Evolutionary conservation across 805 yeast genomes (phyloP).

Genomic region (Priceomyces melissophilus): DNA sequence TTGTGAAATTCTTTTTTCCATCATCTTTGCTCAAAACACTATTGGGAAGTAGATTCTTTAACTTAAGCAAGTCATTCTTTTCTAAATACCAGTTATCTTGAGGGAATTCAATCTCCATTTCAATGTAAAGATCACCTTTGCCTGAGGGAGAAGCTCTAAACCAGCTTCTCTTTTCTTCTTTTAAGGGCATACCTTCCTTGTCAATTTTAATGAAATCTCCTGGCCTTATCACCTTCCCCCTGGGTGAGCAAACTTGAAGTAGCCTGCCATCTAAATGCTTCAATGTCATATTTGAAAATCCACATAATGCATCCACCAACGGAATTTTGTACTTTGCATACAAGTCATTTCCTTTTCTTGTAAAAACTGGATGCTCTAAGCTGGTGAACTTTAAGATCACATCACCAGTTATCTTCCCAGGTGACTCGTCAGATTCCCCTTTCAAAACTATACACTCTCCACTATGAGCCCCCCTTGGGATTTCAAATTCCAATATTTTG

Average conservation of each 20-base stretch:
- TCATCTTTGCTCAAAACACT: constrained; percentile 23
- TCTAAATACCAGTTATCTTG: constrained; percentile 81
- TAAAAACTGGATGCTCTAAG: constrained; percentile 46
- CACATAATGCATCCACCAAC: constrained; percentile 79
- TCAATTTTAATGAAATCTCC: constrained; percentile 61
- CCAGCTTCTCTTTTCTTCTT: constrained; percentile 23
- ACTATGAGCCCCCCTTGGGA: constrained; percentile 66
- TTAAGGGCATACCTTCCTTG: constrained; percentile 82
- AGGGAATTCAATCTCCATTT: constrained; percentile 76
- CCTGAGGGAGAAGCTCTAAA: constrained; percentile 21
- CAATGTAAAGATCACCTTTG: constrained; percentile 70
- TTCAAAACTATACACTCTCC: constrained; percentile 58
- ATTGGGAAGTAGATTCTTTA: constrained; percentile 54
- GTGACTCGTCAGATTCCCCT: constrained; percentile 75
- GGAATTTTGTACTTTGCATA: constrained; percentile 58
- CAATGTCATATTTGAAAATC: constrained; percentile 63
- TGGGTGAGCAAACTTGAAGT: constrained; percentile 58
- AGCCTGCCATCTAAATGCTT: constrained; percentile 80
- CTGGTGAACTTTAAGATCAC: constrained; percentile 61
- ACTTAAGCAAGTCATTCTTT: constrained; percentile 54
- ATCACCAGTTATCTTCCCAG: constrained; percentile 75
- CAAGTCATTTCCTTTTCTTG: constrained; percentile 61
- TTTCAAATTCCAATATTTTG: constrained; percentile 70
- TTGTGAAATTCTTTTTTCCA: constrained; percentile 20
- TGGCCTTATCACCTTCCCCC: constrained; percentile 80